Conservation (phyloP, 2,329 filamentous ascomycete genomes). For the Sclerotinia trifoliorum region DNA sequence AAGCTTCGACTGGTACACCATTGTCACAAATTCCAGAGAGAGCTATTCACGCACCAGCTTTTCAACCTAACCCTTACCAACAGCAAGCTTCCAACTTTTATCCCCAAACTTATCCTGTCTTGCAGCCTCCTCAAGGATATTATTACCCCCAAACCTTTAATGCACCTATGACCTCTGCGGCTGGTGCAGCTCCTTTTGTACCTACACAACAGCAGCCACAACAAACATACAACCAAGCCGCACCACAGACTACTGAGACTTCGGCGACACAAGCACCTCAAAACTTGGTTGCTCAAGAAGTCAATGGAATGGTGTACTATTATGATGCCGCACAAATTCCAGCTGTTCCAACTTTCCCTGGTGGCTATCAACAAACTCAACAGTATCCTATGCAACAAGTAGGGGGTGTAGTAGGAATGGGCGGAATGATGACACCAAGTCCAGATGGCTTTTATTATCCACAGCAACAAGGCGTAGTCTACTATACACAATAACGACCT, state of each 20-base stretch:
- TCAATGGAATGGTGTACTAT: conserved; percentile 95
- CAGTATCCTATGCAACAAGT: conserved; percentile 54
- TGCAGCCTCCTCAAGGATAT: conserved; percentile 58
- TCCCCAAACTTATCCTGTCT: conserved; percentile 53
- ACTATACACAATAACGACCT: conserved; percentile 56
- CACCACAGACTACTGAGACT: conserved; percentile 27
- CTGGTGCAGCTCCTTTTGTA: conserved; percentile 35
- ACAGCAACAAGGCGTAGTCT: conserved; percentile 56
- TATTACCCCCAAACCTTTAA: conserved; percentile 64
- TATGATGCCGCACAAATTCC: conserved; percentile 76
- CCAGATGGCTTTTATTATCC: conserved; percentile 70
- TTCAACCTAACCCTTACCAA: conserved; percentile 72
- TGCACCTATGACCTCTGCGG: conserved; percentile 46
- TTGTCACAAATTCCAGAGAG: conserved; percentile 90
- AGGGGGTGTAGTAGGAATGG: conserved; percentile 65
- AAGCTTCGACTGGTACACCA: conserved; percentile 73
- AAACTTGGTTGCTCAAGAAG: conserved; percentile 74
- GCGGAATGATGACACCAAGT: conserved; percentile 73
- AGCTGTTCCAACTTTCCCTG: conserved; percentile 42
- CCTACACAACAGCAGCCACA: conserved; percentile 37
- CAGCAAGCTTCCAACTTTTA: conserved; percentile 56
- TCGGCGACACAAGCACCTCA: conserved; percentile 46
- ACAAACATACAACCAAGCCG: conserved; percentile 32
- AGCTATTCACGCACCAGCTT: conserved; percentile 84
- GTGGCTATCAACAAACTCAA: conserved; percentile 50